phyloP scores from a whole-genome alignment of 2,329 filamentous ascomycete species.

The Aspergillus sp. region DNA sequence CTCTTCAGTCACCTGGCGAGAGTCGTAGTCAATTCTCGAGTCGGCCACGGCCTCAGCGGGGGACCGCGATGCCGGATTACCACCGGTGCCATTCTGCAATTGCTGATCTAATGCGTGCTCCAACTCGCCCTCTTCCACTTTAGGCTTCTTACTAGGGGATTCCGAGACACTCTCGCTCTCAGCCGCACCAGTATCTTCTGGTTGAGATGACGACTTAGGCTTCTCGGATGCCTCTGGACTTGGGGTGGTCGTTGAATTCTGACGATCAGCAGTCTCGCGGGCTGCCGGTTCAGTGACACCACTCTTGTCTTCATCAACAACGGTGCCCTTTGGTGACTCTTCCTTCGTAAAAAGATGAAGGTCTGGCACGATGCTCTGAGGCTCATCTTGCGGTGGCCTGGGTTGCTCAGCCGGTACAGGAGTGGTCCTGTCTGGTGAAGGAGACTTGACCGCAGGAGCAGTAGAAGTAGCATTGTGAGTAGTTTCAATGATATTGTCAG shows the following conservation, averaged over 20 bases:
- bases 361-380: slow-evolving; percentile 2
- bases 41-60: slow-evolving; percentile 18
- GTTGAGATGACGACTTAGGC: slow-evolving; percentile 27
- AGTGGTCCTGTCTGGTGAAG: slow-evolving; percentile 17
- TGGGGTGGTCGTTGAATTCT: slow-evolving; percentile 16
- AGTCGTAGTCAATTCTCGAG: slow-evolving; percentile 17
- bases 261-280: slow-evolving; percentile 5
- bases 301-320: slow-evolving; percentile 10
- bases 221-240: slow-evolving; percentile 25
- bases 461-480: background rate
- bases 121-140: slow-evolving; percentile 32
- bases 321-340: slow-evolving; percentile 14
- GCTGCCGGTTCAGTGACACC: background rate
- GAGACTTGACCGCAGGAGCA: slow-evolving; percentile 15
- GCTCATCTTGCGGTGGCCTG: slow-evolving; percentile 11
- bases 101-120: slow-evolving; percentile 24
- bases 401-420: slow-evolving; percentile 14
- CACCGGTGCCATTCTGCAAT: slow-evolving; percentile 26
- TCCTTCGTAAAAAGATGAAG: background rate
- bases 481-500: slow-evolving; percentile 12
- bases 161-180: slow-evolving; percentile 19
- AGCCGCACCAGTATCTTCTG: slow-evolving; percentile 20
- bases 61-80: slow-evolving; percentile 22
- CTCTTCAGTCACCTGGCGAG: slow-evolving; percentile 28
- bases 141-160: slow-evolving; percentile 32